Conservation (phyloP, 2,329 filamentous ascomycete species). For the Madurella fahalii region DNA sequence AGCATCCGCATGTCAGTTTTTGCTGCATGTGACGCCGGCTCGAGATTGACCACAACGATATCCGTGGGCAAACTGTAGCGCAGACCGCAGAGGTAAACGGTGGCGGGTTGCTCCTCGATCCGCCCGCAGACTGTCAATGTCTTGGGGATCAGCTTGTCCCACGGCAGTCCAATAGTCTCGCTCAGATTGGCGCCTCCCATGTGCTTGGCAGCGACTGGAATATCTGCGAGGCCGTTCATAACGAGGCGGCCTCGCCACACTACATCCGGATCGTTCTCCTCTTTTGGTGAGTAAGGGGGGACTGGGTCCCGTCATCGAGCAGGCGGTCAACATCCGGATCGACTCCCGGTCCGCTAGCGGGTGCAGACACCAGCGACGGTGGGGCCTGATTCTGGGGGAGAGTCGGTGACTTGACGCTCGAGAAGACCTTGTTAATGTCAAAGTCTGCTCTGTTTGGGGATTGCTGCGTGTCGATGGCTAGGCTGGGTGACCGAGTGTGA, state of each 20-base stretch:
- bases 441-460: slow-evolving; percentile 61
- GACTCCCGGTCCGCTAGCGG: slow-evolving; percentile 57
- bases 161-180: slow-evolving; percentile 50
- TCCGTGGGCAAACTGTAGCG: slow-evolving; percentile 80
- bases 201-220: slow-evolving; percentile 73
- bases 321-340: slow-evolving; percentile 90
- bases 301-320: slow-evolving; percentile 75
- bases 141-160: slow-evolving; percentile 70
- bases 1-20: slow-evolving; percentile 65
- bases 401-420: slow-evolving; percentile 72
- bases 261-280: slow-evolving; percentile 65
- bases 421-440: slow-evolving; percentile 82
- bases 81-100: slow-evolving; percentile 85
- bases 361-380: slow-evolving; percentile 43
- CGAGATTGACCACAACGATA: slow-evolving; percentile 73
- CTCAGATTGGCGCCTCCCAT: slow-evolving; percentile 79
- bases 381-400: slow-evolving; percentile 41
- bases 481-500: slow-evolving; percentile 26
- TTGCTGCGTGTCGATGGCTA: slow-evolving; percentile 46
- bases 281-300: slow-evolving; percentile 75
- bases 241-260: slow-evolving; percentile 73
- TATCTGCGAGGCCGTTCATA: slow-evolving; percentile 75
- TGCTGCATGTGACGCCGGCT: slow-evolving; percentile 58
- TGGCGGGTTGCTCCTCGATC: slow-evolving; percentile 76
- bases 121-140: slow-evolving; percentile 70